A percentile compares a stretch with the other conserved stretches of the same genome.
Evolutionary conservation across 2,329 filamentous ascomycete species (phyloP).

Genomic region (Venturia pyrina): DNA sequence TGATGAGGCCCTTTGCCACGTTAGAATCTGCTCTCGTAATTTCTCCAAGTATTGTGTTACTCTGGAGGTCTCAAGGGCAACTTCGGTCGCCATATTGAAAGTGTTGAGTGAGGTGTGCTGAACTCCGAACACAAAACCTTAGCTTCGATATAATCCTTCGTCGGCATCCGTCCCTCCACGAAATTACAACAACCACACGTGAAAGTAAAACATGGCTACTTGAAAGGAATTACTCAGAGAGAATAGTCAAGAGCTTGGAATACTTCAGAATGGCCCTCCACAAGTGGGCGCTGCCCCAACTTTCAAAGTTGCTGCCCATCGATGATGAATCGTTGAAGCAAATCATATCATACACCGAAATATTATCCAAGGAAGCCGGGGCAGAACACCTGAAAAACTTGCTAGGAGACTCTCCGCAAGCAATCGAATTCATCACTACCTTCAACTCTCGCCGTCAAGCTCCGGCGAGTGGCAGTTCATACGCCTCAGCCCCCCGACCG

Average conservation of each 20-base stretch:
- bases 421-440: slow-evolving; percentile 59
- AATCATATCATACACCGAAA: slow-evolving; percentile 70
- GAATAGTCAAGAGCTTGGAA: background rate
- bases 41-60: slow-evolving; percentile 35
- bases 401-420: slow-evolving; percentile 72
- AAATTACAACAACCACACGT: background rate
- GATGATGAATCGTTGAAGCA: slow-evolving; percentile 78
- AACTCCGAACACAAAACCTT: background rate
- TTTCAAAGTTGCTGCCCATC: slow-evolving; percentile 60
- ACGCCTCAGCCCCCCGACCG: slow-evolving; percentile 14
- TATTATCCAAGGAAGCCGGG: slow-evolving; percentile 65
- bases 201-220: background rate
- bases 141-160: background rate
- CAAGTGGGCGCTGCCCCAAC: slow-evolving; percentile 10
- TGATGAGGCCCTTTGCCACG: slow-evolving; percentile 59
- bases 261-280: slow-evolving; percentile 1
- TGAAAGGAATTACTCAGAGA: background rate
- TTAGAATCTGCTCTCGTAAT: background rate
- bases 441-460: slow-evolving; percentile 58
- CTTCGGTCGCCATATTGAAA: slow-evolving; percentile 58
- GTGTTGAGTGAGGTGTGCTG: background rate
- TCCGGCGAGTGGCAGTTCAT: slow-evolving; percentile 16
- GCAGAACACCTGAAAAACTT: slow-evolving; percentile 81
- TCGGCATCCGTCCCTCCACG: background rate
- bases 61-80: slow-evolving; percentile 79